These are phyloP conservation scores for Cylindrotheca fusiformis DNA, from an alignment of 108 stramenopile species.

Conservation along the genomic window DNA sequence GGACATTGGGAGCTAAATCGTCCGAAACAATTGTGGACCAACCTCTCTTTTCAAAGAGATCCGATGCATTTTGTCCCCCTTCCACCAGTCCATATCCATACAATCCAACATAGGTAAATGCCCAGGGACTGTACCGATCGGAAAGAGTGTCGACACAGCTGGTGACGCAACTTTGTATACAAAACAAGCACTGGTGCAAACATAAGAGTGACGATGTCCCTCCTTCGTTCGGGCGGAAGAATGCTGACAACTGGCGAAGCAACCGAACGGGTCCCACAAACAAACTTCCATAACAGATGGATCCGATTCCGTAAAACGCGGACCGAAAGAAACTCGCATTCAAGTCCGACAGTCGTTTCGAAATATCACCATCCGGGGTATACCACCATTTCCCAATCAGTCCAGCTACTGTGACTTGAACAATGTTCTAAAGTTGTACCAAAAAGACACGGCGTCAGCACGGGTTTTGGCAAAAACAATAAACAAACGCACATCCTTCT, in stretches of 20 bases:
- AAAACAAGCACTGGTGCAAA: conserved; percentile 69
- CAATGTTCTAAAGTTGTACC: conserved; percentile 83
- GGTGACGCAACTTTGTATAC: conserved; percentile 60
- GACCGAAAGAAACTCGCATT: conserved; percentile 47
- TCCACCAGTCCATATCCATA: conserved; percentile 81
- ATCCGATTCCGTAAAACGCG: conserved; percentile 70
- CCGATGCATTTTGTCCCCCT: conserved; percentile 64
- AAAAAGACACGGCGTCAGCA: too few relatives aligned
- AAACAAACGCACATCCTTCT: too few relatives aligned
- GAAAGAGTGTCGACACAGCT: conserved; percentile 63
- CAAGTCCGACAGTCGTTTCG: conserved; percentile 30
- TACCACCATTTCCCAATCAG: conserved; percentile 93
- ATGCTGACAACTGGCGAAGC: conserved; percentile 63
- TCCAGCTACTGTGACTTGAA: conserved; percentile 83
- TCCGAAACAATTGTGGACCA: conserved; percentile 87
- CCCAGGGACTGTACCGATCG: conserved; percentile 75
- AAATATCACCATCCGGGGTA: conserved; percentile 16
- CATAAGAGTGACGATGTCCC: conserved; percentile 53
- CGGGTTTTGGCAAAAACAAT: too few relatives aligned
- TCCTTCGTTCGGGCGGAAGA: conserved; percentile 62
- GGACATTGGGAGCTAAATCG: conserved; percentile 78
- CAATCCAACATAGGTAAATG: conserved; percentile 86
- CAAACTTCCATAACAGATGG: conserved; percentile 88
- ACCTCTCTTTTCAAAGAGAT: conserved; percentile 80
- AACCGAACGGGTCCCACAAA: conserved; percentile 80